Conservation (phyloP, 805 yeast genomes). For the Barnettozyma populi region DNA sequence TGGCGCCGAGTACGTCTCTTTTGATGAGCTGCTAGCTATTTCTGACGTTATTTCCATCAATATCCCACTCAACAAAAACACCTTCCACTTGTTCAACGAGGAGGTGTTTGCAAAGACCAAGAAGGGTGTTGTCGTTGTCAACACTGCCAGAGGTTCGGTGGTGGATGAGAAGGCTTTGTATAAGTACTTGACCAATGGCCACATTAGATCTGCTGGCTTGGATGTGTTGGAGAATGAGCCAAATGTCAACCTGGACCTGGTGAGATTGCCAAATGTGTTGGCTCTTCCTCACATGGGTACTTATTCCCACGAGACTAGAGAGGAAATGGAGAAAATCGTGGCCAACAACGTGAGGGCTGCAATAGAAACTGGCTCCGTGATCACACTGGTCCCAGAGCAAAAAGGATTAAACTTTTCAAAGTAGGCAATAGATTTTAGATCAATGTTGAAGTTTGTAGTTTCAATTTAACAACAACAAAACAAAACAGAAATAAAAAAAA, state of each 20-base stretch:
- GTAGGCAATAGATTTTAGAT: background rate
- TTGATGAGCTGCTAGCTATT: conserved; percentile 58
- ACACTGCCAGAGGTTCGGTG: conserved; percentile 87
- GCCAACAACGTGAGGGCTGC: conserved; percentile 60
- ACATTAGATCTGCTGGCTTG: conserved; percentile 61
- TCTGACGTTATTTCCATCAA: conserved; percentile 72
- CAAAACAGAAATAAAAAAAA: no score
- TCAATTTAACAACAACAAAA: no score
- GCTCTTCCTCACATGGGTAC: conserved; percentile 91
- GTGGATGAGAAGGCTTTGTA: conserved; percentile 60
- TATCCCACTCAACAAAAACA: conserved; percentile 68
- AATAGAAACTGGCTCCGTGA: conserved; percentile 61
- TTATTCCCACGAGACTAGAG: conserved; percentile 65
- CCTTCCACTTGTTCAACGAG: conserved; percentile 63
- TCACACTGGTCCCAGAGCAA: conserved; percentile 79
- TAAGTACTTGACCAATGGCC: conserved; percentile 53
- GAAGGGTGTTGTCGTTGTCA: conserved; percentile 66
- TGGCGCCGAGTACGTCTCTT: conserved; percentile 64
- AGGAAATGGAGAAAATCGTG: conserved; percentile 75
- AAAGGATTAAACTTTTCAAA: conserved; percentile 9
- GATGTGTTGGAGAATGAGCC: conserved; percentile 81
- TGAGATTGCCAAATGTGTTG: conserved; percentile 60
- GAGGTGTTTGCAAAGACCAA: conserved; percentile 65
- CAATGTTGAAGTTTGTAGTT: no score
- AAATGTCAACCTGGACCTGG: conserved; percentile 55